Percentiles rank a stretch among this genome's conserved stretches.
Conservation (phyloP, 2,329 filamentous ascomycete species). For the Beauveria pseudobassiana region DNA sequence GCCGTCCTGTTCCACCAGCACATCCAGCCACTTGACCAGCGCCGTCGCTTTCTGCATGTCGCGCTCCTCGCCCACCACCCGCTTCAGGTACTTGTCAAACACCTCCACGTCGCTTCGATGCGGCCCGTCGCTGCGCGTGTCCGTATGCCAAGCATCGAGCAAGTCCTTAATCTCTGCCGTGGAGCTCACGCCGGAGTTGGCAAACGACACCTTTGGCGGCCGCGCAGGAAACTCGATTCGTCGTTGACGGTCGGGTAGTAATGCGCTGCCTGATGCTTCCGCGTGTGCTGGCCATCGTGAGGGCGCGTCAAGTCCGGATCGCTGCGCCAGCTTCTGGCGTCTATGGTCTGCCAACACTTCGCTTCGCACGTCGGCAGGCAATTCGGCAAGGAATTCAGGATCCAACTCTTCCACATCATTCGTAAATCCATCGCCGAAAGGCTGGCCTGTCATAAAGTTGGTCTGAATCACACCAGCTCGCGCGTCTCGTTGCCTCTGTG, state of each 20-base stretch:
- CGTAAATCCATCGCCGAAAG: conserved; percentile 20
- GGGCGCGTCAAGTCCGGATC: conserved; percentile 39
- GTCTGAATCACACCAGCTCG: conserved; percentile 62
- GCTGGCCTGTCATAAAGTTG: conserved; percentile 52
- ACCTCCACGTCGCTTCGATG: conserved; percentile 71
- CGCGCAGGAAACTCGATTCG: conserved; percentile 39
- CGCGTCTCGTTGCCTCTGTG: conserved; percentile 44
- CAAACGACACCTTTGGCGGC: conserved; percentile 41
- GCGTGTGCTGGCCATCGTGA: conserved; percentile 20
- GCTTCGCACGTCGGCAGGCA: conserved; percentile 71
- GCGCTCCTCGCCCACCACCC: conserved; percentile 67
- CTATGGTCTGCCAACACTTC: conserved; percentile 72
- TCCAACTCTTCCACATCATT: conserved; percentile 47
- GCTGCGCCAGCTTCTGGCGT: conserved; percentile 48
- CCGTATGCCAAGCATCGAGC: conserved; percentile 66
- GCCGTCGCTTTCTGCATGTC: conserved; percentile 69
- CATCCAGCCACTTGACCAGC: conserved; percentile 60
- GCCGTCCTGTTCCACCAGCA: conserved; percentile 44
- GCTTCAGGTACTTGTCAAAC: conserved; percentile 62
- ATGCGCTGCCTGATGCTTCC: conserved; percentile 14
- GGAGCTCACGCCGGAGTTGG: conserved; percentile 33
- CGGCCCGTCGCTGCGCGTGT: conserved; percentile 67
- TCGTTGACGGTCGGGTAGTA: conserved; percentile 28
- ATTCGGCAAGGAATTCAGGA: conserved; percentile 67
- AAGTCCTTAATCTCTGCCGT: conserved; percentile 62